Conservation (phyloP, 306 rosid genomes). For the Medicago ruthenica region DNA sequence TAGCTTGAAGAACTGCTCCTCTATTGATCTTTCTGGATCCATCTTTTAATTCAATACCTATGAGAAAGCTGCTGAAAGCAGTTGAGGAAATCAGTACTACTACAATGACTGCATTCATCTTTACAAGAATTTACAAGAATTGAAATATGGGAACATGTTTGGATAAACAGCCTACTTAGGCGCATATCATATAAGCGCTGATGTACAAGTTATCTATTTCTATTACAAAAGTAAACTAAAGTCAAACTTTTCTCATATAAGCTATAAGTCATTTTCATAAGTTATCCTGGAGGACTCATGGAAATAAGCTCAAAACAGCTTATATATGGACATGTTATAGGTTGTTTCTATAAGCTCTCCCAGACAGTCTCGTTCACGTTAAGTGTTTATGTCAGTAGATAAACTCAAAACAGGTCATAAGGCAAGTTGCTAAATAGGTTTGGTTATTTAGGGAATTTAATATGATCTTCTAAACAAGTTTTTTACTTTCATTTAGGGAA, state of each 20-base stretch:
- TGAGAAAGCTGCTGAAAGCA: background rate
- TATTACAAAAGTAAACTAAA: background rate
- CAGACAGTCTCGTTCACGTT: too few relatives aligned
- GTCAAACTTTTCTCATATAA: background rate
- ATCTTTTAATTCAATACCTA: constrained; percentile 42
- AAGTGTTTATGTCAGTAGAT: too few relatives aligned
- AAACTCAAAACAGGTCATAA: background rate
- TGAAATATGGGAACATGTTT: background rate
- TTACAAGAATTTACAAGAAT: background rate
- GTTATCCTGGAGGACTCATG: background rate
- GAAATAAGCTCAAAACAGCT: background rate
- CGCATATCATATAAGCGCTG: background rate
- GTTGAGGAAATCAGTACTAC: background rate
- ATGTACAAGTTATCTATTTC: background rate
- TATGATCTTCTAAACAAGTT: background rate
- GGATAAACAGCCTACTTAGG: background rate
- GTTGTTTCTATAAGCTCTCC: background rate
- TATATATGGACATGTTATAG: background rate
- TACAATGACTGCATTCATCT: background rate
- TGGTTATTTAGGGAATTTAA: background rate
- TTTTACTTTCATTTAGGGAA: background rate
- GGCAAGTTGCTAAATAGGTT: background rate
- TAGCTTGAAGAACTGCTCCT: constrained; percentile 72
- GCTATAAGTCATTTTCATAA: background rate
- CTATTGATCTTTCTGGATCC: constrained; percentile 69